phyloP scores from a whole-genome alignment of 257 asterid genomes.

The Nicotiana obtusifolia region DNA sequence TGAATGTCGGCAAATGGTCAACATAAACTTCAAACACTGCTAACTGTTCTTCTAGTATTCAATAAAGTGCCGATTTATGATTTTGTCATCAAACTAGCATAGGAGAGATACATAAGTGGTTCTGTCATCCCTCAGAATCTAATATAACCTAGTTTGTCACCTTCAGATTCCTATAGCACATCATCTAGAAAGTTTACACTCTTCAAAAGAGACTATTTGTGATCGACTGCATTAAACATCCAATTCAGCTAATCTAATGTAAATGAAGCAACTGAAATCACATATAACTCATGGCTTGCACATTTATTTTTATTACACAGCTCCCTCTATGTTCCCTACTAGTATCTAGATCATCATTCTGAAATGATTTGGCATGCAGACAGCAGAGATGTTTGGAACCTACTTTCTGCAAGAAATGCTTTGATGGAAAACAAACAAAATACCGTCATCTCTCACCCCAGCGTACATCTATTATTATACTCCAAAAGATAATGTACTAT shows the following conservation, averaged over 20 bases:
- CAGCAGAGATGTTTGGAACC: not conserved
- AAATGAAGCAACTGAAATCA: not conserved
- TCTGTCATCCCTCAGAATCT: not conserved
- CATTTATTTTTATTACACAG: not conserved
- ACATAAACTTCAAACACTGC: not conserved
- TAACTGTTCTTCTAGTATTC: not conserved
- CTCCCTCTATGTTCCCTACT: not conserved
- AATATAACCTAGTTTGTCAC: not conserved
- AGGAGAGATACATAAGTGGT: not conserved
- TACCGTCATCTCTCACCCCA: not conserved
- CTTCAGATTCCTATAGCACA: not conserved
- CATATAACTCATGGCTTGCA: not conserved
- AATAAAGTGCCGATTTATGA: not conserved
- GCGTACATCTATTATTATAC: not conserved
- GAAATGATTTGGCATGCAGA: not conserved
- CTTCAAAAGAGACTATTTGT: not conserved
- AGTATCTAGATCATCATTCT: not conserved
- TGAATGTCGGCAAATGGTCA: not conserved
- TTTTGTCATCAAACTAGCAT: not conserved
- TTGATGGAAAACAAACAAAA: not conserved
- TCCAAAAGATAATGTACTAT: not conserved
- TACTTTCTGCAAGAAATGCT: not conserved
- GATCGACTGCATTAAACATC: not conserved
- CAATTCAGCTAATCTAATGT: not conserved
- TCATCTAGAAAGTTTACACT: not conserved